These are phyloP conservation scores for Chaetoscypha palmicola DNA, from an alignment of 2,329 filamentous ascomycete genomes.

Conservation along the genomic window DNA sequence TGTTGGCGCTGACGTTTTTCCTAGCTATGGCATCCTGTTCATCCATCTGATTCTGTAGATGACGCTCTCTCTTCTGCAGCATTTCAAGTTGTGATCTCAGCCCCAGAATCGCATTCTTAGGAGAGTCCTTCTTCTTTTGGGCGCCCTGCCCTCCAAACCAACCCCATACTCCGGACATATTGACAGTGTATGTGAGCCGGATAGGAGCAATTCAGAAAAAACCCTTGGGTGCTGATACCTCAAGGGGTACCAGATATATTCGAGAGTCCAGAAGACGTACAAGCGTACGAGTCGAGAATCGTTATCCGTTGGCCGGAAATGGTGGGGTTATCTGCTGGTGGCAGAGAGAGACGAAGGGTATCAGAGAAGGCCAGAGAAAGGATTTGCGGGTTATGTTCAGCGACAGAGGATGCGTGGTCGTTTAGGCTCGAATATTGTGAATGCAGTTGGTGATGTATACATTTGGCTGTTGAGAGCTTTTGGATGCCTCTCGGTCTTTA, in stretches of 20 bases:
- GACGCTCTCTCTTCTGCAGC: slow-evolving; percentile 92
- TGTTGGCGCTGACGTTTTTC: slow-evolving; percentile 85
- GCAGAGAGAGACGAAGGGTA: background rate
- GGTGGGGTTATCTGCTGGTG: slow-evolving; percentile 18
- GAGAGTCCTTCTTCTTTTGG: slow-evolving; percentile 84
- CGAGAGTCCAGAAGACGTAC: background rate
- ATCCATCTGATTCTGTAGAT: slow-evolving; percentile 84
- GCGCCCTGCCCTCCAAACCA: slow-evolving; percentile 85
- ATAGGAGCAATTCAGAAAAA: slow-evolving; percentile 9
- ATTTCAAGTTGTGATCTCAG: slow-evolving; percentile 89
- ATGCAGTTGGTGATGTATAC: too few relatives aligned
- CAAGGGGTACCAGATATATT: background rate
- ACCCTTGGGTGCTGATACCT: slow-evolving; percentile 9
- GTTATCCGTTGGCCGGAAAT: slow-evolving; percentile 22
- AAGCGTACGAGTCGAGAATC: slow-evolving; percentile 4
- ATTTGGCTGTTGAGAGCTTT: too few relatives aligned
- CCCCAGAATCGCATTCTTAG: slow-evolving; percentile 92
- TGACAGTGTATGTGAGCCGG: slow-evolving; percentile 22
- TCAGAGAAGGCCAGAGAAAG: background rate
- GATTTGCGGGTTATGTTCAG: too few relatives aligned
- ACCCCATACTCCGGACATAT: slow-evolving; percentile 66
- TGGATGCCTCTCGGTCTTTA: too few relatives aligned
- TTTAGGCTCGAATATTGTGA: too few relatives aligned
- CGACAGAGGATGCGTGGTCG: too few relatives aligned
- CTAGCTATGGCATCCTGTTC: slow-evolving; percentile 84